Base-by-base conservation (phyloP, 768 basidiomycete species). In the Naganishia randhawae region DNA sequence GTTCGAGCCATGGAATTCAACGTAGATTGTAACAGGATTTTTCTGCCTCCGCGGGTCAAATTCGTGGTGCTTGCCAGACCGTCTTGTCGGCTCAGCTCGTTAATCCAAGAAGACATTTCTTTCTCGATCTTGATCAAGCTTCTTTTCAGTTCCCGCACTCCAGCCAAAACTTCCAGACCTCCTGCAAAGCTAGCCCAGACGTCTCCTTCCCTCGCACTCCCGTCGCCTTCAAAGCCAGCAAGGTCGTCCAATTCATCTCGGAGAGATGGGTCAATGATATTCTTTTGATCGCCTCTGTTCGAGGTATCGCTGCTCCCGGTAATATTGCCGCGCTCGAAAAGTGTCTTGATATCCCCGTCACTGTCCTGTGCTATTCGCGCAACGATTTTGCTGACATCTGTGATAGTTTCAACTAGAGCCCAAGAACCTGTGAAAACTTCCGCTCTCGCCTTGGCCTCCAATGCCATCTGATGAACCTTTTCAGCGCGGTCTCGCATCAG, bases 101-200 rank as follows among this genome's bases (percentile, higher is more conserved):
- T 61, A 39, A 61, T 41, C 57, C 57, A 61, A 13, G 29, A 27
- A 27, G 87, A 85, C 3, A 88, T 82, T 50, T 88, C 86, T 10
- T 81, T 80, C 16, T 95, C 79, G 51, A 82, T 82, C 0, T 83
- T 80, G 57, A 85, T 84, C 53, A 97, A 75, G 71, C 87, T 89
- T 5, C 78, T 80, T 80, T 97, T 92, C 73, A 95, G 92, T 37
- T 78, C 74, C 3, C 76, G 72, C 31, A 93, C 80, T 27, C 88
- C 86, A 45, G 91, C 89, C 41, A 84, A 84, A 88, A 89, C 37
- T 90, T 86, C n/a, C 89, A 87, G 45, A 97, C 85, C 42, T 94
- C 83, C 75, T 92, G 91, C 16, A 97, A 80, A 1, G 86, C 87
- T 13, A 86, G 80, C 78, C 96, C 94, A 67, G 97, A 92, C 42